phyloP scores from a whole-genome alignment of 768 basidiomycete species.

The Rhodosporidiobolus odoratus region DNA sequence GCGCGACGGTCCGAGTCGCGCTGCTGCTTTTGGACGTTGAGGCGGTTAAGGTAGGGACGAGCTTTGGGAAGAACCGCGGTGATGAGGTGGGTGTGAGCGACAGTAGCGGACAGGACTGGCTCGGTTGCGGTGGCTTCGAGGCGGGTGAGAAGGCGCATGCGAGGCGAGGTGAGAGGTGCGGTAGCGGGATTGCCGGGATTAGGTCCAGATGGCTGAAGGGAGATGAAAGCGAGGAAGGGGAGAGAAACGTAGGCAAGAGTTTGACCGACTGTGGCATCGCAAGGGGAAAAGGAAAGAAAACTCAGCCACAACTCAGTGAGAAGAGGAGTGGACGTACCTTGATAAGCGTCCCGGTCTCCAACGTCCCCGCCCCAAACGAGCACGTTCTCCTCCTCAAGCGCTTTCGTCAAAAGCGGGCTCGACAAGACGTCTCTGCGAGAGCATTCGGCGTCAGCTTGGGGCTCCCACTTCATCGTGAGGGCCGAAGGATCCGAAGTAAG shows the following conservation, averaged over 20 bases:
- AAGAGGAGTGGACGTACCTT: constrained; percentile 50
- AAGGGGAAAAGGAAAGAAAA: constrained; percentile 8
- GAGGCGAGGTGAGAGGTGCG: constrained; percentile 46
- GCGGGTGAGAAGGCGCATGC: constrained; percentile 75
- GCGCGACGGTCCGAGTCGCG: constrained; percentile 56
- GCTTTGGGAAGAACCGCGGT: constrained; percentile 75
- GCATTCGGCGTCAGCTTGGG: constrained; percentile 3
- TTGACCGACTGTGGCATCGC: constrained; percentile 38
- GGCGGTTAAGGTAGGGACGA: constrained; percentile 63
- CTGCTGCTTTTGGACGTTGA: constrained; percentile 51
- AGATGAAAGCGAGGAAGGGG: constrained; percentile 86
- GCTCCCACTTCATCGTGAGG: no score
- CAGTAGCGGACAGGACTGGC: constrained; percentile 53
- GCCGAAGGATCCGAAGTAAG: neutral
- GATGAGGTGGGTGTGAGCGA: constrained; percentile 63
- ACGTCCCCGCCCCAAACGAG: constrained; percentile 88
- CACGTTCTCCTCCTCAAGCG: constrained; percentile 53
- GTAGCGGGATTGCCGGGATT: constrained; percentile 43
- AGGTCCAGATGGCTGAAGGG: constrained; percentile 64
- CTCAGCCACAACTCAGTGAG: constrained; percentile 16
- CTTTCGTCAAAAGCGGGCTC: constrained; percentile 62
- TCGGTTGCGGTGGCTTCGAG: constrained; percentile 62
- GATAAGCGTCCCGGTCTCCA: constrained; percentile 72
- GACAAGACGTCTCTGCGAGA: constrained; percentile 63
- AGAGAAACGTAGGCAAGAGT: constrained; percentile 74